Conservation (phyloP, 371 early-diverging fungal species). For the Mortierella sp. region DNA sequence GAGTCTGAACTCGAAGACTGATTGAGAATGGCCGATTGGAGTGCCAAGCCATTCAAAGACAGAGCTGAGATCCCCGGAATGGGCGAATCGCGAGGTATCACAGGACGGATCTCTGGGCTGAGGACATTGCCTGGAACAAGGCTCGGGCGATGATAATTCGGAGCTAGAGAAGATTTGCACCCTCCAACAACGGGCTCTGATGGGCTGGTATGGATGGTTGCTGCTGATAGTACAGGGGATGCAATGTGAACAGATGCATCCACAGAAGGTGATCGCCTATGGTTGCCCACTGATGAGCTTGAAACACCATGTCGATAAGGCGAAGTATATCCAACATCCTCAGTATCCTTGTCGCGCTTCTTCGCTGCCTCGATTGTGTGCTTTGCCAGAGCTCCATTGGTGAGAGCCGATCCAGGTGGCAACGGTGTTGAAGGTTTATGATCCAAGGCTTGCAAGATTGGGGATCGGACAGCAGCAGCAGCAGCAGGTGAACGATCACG, state of each 20-base stretch:
- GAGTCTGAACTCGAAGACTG: not conserved
- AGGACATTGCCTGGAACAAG: not conserved
- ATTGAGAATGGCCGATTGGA: not conserved
- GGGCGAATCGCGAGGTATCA: conserved; percentile 10
- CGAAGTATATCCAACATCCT: conserved; percentile 52
- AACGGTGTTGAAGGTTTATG: not conserved
- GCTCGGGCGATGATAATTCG: conserved; percentile 2
- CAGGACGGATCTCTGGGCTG: conserved; percentile 10
- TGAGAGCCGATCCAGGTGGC: not conserved
- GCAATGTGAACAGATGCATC: conserved; percentile 20
- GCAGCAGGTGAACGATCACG: conserved; percentile 16
- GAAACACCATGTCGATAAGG: conserved; percentile 52
- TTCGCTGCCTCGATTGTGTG: conserved; percentile 2
- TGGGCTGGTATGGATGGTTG: not conserved
- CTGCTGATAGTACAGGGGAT: conserved; percentile 1
- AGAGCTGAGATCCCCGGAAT: conserved; percentile 1
- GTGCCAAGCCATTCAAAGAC: not conserved
- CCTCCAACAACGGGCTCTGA: conserved; percentile 2
- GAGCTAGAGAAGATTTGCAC: not conserved
- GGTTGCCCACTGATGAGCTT: conserved; percentile 42
- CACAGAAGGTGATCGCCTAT: conserved; percentile 44
- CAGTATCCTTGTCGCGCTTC: conserved; percentile 6
- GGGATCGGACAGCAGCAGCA: conserved; percentile 13
- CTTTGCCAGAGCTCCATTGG: conserved; percentile 10
- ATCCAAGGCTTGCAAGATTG: conserved; percentile 7